Base-by-base conservation (phyloP, 208 protist species). In the Angomonas ambiguus region DNA sequence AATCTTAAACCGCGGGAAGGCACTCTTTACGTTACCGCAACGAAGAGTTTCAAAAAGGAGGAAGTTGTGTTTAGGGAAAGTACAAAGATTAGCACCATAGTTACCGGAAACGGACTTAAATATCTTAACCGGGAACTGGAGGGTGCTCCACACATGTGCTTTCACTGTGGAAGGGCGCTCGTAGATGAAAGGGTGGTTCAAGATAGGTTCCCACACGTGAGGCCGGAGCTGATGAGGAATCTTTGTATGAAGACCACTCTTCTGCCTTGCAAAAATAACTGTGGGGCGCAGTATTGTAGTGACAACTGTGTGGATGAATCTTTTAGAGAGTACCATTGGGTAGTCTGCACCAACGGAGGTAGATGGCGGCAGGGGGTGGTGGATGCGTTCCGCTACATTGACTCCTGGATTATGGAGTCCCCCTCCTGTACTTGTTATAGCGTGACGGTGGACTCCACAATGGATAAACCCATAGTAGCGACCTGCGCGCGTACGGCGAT, bases 251-350 rank as follows among this genome's bases (percentile, higher is more conserved):
- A 74, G 1, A 53, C 65, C 3, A 41, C 69, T 6, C 68, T 67
- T n/a, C 79, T 92, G 27, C 62, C 63, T 13, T 92, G 87, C 67
- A 75, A 77, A 61, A 62, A 71, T 49, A 61, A 74, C 45, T 95
- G 89, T 69, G 76, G 76, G 22, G 45, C 58, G 8, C 6, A 75
- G 13, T 95, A 91, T 67, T 95, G 89, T 72, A 82, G 76, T 13
- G 82, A 92, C 30, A 55, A 55, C 35, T 95, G 89, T 65, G 78
- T 82, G 53, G 51, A 70, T 5, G 84, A 85, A 67, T 81, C 82
- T 27, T 93, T 83, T 82, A 73, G 79, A 48, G 69, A 74, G 57
- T 76, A 87, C 65, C 89, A 95, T 72, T 92, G 80, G 76, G 71
- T 93, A 24, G 84, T 93, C 64, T 95, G 89, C 72, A 35, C 62